Base-by-base conservation (phyloP, 129 eudicot genomes). In the Smallanthus sonchifolius region DNA sequence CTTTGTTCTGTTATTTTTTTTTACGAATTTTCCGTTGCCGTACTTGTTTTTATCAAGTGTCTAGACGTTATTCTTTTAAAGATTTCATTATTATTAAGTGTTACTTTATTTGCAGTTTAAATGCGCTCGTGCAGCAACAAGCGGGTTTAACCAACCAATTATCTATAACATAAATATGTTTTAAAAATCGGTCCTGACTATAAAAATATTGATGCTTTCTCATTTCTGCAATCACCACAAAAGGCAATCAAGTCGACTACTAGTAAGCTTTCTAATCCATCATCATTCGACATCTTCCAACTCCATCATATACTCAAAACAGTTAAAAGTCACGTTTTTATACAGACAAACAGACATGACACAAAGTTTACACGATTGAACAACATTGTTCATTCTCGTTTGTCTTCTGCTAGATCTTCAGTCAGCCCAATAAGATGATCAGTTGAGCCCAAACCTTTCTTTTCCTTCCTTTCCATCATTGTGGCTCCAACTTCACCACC, bases 331-430 rank as follows among this genome's bases (percentile, higher is more conserved):
- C 73, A 79, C 76, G 13, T 67, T 75, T 80, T 74, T 67, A 67
- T 82, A 82, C 85, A 82, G 52, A 81, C 85, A 67, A 77, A 82
- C 85, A 82, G 52, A 81, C 85, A 77, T 17, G 34, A 48, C 74
- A 81, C 64, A 66, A 37, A 67, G 62, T 80, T 74, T 80, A 75
- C 84, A 74, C 51, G 15, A 28, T 17, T 40, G 9, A 40, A 24
- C 56, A 54, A 10, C n/a, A 16, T 39, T 36, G 20, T 34, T 79
- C 75, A 89, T 74, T 89, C 96, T 79, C 83, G 81, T 79, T 89
- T 89, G 73, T 84, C 96, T 80, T 89, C 96, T 47, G 86, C 96
- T 47, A 84, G 40, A 36, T 82, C 96, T 59, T 85, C 94, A 17
- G 86, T 69, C 6, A 79, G 68, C 61, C 81, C 87, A 11, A 77